phyloP scores from a whole-genome alignment of 1,284 basidiomycete species.

The Rhodotorula sp. region DNA sequence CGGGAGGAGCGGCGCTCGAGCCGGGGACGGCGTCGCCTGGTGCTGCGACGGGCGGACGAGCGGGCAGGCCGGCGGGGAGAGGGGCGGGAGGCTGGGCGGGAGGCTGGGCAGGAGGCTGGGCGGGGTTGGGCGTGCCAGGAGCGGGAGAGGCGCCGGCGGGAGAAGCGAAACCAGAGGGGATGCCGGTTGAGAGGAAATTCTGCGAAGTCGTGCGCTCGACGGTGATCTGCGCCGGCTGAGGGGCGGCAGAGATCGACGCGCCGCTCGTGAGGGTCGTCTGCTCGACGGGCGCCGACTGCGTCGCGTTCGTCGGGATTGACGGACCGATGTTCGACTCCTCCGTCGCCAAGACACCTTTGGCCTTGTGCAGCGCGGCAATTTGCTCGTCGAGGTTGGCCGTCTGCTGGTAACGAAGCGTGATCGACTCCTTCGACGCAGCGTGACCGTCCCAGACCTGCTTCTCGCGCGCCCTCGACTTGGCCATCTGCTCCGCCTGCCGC shows the following conservation, averaged over 20 bases:
- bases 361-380: constrained; percentile 86
- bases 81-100: constrained; percentile 1
- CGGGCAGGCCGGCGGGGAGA: constrained; percentile 27
- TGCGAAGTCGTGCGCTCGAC: constrained; percentile 10
- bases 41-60: constrained; percentile 19
- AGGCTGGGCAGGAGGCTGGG: not conserved
- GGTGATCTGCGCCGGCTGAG: constrained; percentile 29
- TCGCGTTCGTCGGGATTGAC: constrained; percentile 6
- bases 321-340: constrained; percentile 44
- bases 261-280: constrained; percentile 49
- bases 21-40: constrained; percentile 31
- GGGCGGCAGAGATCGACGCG: constrained; percentile 50
- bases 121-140: not conserved
- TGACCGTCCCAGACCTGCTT: constrained; percentile 40
- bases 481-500: constrained; percentile 30
- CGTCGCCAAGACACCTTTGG: constrained; percentile 63
- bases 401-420: constrained; percentile 82
- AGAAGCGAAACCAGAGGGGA: constrained; percentile 53
- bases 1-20: not conserved
- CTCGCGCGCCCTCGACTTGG: constrained; percentile 37
- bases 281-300: constrained; percentile 3
- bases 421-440: constrained; percentile 53
- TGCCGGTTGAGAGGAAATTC: constrained; percentile 54
- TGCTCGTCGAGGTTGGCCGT: constrained; percentile 91
- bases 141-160: constrained; percentile 44